Evolutionary conservation across 108 stramenopile species (phyloP), one percentile per base, ranked within the genome.

Genomic region (Licmophora abbreviata): DNA sequence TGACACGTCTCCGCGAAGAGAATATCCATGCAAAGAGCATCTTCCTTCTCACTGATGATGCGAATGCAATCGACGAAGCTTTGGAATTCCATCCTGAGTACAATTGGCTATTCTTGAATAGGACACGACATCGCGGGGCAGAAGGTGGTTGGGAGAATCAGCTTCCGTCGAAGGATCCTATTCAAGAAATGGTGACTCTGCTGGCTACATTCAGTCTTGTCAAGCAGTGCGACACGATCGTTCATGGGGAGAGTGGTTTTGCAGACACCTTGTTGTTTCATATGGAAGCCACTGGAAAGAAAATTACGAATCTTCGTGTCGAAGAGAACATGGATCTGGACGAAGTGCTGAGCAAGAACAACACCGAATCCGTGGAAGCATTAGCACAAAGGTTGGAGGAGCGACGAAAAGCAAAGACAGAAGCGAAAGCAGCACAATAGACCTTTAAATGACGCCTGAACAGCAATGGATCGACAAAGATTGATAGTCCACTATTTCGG

Each of bases 51-150:
- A 64, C 69, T 17, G 69, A 71, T 35, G 69, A 71, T 56, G 51
- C 35, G 18, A 71, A 71, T 60, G 64, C 69, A 31, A 71, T 71
- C 42, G 52, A 22, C n/a, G 69, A 71, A 60, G 69, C 56, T 21
- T n/a, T n/a, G n/a, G 18, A 26, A 44, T 18, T 44, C 24, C 44
- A 33, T 36, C 45, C 23, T 3, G 18, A 56, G 0, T 59, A 53
- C 29, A 26, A 58, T 26, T 69, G 68, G 68, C 43, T 58, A 45
- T 71, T 52, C 48, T 45, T 71, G 4, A 29, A 64, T 48, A 57
- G 69, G 1, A 34, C 58, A 11, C 63, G 63, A 10, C 50, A 34
- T 26, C 22, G 25, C 9, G 69, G 61, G 9, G 25, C 33, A 20
- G 45, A 59, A 22, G 63, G 63, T 18, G 69, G 63, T 7, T 71